These are phyloP conservation scores for Viola odorata DNA, from an alignment of 345 rosid genomes.

Conservation along the genomic window DNA sequence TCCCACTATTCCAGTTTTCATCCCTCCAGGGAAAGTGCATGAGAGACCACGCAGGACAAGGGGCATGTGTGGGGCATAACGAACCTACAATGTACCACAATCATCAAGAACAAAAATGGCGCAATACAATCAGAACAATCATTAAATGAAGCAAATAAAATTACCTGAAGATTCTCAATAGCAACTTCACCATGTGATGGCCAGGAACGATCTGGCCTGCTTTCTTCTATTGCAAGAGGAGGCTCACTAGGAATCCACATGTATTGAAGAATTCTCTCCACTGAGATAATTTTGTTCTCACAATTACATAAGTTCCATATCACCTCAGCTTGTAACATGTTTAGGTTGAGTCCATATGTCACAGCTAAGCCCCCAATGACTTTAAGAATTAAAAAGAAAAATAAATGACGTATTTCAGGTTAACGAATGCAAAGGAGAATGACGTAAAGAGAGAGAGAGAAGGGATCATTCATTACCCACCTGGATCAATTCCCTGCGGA, in stretches of 20 bases:
- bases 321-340: constrained; percentile 56
- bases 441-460: too few relatives aligned
- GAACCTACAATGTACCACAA: constrained; percentile 38
- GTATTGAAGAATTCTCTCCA: constrained; percentile 85
- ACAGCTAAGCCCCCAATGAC: constrained; percentile 86
- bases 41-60: constrained; percentile 73
- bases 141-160: not conserved
- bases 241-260: constrained; percentile 62
- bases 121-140: constrained; percentile 1
- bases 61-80: constrained; percentile 76
- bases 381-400: constrained; percentile 7
- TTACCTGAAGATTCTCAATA: constrained; percentile 60
- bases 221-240: constrained; percentile 56
- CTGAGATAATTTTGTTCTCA: constrained; percentile 82
- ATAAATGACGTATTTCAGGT: too few relatives aligned
- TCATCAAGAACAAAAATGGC: not conserved
- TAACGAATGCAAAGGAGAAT: too few relatives aligned
- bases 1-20: constrained; percentile 83
- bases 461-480: constrained; percentile 18
- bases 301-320: constrained; percentile 62
- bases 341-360: constrained; percentile 76
- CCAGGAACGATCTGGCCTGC: constrained; percentile 51
- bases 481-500: constrained; percentile 56
- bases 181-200: constrained; percentile 57
- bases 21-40: constrained; percentile 68